Conservation (phyloP, 116 monocot species). For the Phalaenopsis hybrid region DNA sequence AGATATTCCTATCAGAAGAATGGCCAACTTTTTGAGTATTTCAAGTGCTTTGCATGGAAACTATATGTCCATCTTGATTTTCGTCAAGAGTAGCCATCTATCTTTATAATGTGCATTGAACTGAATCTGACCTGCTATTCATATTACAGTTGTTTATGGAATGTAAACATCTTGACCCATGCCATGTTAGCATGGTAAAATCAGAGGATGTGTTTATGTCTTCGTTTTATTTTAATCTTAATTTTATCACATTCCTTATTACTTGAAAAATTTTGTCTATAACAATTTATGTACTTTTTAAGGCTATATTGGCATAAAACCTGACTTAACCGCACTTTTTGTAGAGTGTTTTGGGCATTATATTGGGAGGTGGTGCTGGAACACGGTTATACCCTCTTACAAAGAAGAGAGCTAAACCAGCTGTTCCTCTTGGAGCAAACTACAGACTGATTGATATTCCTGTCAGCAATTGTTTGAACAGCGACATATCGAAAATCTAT, state of each 20-base stretch:
- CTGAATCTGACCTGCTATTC: not conserved
- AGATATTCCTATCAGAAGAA: not conserved
- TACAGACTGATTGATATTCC: constrained; percentile 96
- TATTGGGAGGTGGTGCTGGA: constrained; percentile 95
- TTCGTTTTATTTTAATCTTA: not conserved
- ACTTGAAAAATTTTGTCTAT: not conserved
- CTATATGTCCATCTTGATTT: not conserved
- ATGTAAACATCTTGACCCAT: not conserved
- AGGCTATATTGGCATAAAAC: not conserved
- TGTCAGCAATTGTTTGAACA: constrained; percentile 99
- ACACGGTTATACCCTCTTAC: constrained; percentile 89
- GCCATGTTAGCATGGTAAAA: not conserved
- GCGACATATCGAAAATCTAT: constrained; percentile 92
- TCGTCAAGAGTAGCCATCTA: not conserved
- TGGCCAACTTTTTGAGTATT: not conserved
- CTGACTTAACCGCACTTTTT: not conserved
- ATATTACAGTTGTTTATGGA: not conserved
- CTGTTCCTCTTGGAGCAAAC: constrained; percentile 92
- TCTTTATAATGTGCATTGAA: not conserved
- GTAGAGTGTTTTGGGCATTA: constrained; percentile 97
- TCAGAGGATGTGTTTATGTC: not conserved
- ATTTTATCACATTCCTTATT: not conserved
- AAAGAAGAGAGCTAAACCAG: constrained; percentile 97
- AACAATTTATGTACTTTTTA: not conserved
- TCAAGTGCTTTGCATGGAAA: not conserved